Conservation (phyloP, 129 eudicot species). For the Ambrosia artemisiifolia region DNA sequence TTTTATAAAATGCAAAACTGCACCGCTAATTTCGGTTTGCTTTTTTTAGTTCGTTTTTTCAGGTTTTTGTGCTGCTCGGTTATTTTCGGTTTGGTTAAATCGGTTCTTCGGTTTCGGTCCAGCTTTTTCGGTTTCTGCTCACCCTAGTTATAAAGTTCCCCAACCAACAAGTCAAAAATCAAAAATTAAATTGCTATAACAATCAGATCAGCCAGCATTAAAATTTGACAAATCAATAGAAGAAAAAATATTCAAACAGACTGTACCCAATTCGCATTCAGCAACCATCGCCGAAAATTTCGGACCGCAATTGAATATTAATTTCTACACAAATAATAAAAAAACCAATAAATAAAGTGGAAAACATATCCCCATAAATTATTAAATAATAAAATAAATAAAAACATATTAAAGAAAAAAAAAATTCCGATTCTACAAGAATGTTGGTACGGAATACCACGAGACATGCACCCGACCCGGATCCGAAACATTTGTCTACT, state of each 20-base stretch:
- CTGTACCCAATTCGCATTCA: conserved; percentile 19
- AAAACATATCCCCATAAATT: conserved; percentile 8
- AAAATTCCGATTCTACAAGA: conserved; percentile 17
- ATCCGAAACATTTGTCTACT: not conserved
- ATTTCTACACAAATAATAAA: conserved; percentile 15
- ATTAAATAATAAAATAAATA: not conserved
- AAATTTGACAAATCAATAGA: not conserved
- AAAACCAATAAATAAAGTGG: not conserved
- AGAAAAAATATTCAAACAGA: not conserved
- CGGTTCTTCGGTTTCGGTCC: too few relatives aligned
- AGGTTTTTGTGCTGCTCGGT: too few relatives aligned
- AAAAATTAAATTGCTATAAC: too few relatives aligned
- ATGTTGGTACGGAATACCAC: conserved; percentile 29
- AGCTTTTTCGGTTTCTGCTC: too few relatives aligned
- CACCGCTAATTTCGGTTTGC: too few relatives aligned
- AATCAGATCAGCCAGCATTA: not conserved
- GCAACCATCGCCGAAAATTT: conserved; percentile 35
- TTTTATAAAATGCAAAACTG: too few relatives aligned
- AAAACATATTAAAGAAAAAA: not conserved
- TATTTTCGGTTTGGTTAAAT: too few relatives aligned
- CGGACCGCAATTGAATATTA: conserved; percentile 24
- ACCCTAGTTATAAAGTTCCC: too few relatives aligned
- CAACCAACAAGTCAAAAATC: too few relatives aligned
- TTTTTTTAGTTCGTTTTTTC: too few relatives aligned
- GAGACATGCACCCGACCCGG: conserved; percentile 21